phyloP scores from a whole-genome alignment of 169 alveolate species.

The Ichthyophthirius multifiliis region DNA sequence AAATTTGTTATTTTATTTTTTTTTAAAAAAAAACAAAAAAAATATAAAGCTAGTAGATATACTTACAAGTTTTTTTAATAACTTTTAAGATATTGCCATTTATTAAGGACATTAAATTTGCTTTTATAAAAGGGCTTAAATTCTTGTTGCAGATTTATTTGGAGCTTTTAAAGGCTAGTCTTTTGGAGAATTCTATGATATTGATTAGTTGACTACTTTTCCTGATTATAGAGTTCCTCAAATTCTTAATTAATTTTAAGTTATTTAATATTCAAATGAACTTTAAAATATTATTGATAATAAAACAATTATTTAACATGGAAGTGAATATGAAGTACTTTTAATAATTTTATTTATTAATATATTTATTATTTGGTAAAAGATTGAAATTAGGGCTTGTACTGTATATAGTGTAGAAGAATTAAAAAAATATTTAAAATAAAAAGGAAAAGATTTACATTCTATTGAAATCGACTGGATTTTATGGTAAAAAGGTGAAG shows the following conservation, averaged over 20 bases:
- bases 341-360: neutral
- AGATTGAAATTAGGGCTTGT: constrained; percentile 81
- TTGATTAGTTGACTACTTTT: constrained; percentile 82
- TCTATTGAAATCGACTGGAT: constrained; percentile 73
- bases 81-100: constrained; percentile 84
- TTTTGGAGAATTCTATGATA: constrained; percentile 58
- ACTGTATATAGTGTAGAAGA: constrained; percentile 71
- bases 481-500: constrained; percentile 86
- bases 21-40: neutral
- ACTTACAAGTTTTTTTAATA: constrained; percentile 59
- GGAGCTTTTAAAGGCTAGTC: constrained; percentile 68
- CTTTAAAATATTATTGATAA: constrained; percentile 52
- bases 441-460: constrained; percentile 31
- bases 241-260: constrained; percentile 64
- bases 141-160: constrained; percentile 79
- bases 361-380: neutral
- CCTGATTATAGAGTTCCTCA: constrained; percentile 91
- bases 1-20: too few species aligned
- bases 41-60: neutral
- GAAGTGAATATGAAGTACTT: constrained; percentile 60
- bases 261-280: constrained; percentile 69
- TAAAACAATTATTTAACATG: constrained; percentile 57
- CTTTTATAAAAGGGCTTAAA: constrained; percentile 86
- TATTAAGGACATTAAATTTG: constrained; percentile 78
- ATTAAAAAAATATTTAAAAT: constrained; percentile 41